Evolutionary conservation across 495 filamentous ascomycete genomes (phyloP), one percentile per base, ranked within the genome.

Genomic region (Annulohypoxylon maeteangense): DNA sequence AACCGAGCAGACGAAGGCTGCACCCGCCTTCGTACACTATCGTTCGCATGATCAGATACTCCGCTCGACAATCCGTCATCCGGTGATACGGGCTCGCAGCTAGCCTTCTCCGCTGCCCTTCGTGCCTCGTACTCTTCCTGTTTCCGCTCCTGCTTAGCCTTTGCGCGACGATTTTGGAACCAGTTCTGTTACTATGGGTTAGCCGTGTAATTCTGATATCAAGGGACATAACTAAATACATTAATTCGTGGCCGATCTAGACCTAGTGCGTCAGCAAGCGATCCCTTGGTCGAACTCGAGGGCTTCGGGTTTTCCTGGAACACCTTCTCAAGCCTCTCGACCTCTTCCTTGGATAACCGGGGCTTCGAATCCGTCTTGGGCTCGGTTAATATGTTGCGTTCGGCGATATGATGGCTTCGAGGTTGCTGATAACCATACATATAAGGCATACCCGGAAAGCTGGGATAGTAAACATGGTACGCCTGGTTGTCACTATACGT

Each of bases 121-220:
- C 87, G 78, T 76, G 80, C 82, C 68, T 85, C 82, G 54, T 84
- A 89, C 74, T 93, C 90, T 75, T 90, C 87, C 75, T 91, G 89
- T 76, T 89, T 87, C 75, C 84, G 89, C 75, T 93, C 88, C 70
- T 92, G 89, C 82, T 93, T 94, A 31, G 91, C 91, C 76, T 94
- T 93, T 60, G 91, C 92, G 40, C 93, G 89, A 56, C 93, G 86
- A 77, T 95, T 96, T 77, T 96, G 93, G 79, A 95, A 97, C 93
- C 93, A 95, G 72, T 95, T 95, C 93, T 95, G 64, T 34, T 23
- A 63, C 44, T 45, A 23, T 7, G 53, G 32, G 79, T 84, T 64
- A 83, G 81, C 67, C 70, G 23, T 12, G n/a, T 44, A 10, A 36
- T 20, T 25, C n/a, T 5, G 0, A 58, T 44, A 44, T 56, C 42